Evolutionary conservation across 352 stramenopile genomes (phyloP).

Genomic region (Pythium coloratum): DNA sequence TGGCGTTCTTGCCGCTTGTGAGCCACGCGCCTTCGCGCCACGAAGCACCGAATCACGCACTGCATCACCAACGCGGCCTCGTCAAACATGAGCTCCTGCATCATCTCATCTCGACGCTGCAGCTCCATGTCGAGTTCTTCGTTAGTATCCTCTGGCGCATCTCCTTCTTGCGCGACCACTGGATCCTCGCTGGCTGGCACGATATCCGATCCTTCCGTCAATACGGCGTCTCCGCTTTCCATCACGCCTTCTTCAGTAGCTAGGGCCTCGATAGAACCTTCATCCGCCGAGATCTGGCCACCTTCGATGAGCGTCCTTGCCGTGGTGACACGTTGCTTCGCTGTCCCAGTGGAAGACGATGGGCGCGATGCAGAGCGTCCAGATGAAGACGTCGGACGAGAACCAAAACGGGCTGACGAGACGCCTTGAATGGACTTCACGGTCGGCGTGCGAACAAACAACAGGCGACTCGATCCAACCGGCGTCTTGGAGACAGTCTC

Average conservation of each 20-base stretch:
- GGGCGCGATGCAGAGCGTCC: not conserved
- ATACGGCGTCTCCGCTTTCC: not conserved
- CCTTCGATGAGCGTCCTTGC: slow-evolving; percentile 1
- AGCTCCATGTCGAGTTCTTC: slow-evolving; percentile 13
- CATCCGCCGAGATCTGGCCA: not conserved
- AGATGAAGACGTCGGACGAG: slow-evolving; percentile 20
- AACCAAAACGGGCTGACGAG: not conserved
- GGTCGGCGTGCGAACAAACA: slow-evolving; percentile 44
- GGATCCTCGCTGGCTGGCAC: not conserved
- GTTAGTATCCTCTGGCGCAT: not conserved
- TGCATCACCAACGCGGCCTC: slow-evolving; percentile 38
- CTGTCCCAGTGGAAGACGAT: not conserved
- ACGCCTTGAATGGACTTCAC: slow-evolving; percentile 22
- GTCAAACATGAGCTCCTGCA: slow-evolving; percentile 14
- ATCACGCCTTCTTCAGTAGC: not conserved
- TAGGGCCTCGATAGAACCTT: not conserved
- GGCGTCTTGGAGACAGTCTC: slow-evolving; percentile 43
- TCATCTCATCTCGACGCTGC: slow-evolving; percentile 10
- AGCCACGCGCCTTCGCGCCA: slow-evolving; percentile 31
- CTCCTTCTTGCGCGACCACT: not conserved
- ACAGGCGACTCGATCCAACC: slow-evolving; percentile 41
- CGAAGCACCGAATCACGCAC: slow-evolving; percentile 40
- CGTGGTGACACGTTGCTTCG: slow-evolving; percentile 5
- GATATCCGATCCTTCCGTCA: not conserved
- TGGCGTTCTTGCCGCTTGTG: slow-evolving; percentile 26